Conservation (phyloP, 2,329 filamentous ascomycete species). For the Alternaria gaisen region DNA sequence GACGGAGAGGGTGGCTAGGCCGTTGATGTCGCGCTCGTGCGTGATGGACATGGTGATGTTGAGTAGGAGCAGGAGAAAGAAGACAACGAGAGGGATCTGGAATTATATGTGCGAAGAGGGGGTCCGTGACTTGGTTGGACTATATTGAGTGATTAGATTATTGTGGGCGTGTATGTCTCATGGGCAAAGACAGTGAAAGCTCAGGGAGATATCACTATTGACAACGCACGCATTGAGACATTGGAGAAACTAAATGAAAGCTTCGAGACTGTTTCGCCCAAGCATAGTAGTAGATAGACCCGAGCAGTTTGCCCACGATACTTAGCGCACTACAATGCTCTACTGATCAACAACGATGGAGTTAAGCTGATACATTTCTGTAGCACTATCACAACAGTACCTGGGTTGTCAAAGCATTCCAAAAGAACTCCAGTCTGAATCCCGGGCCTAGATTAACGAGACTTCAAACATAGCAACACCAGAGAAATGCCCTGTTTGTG, state of each 20-base stretch:
- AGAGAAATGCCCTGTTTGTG: neutral
- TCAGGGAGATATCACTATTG: neutral
- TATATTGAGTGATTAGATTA: neutral
- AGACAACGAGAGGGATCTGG: neutral
- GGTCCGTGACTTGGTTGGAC: neutral
- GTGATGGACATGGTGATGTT: conserved; percentile 1
- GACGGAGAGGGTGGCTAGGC: neutral
- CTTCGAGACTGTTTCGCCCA: neutral
- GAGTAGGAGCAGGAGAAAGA: neutral
- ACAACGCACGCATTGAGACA: neutral
- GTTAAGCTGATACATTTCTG: neutral
- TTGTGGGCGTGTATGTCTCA: neutral
- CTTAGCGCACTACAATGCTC: neutral
- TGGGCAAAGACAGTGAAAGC: neutral
- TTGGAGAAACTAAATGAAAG: neutral
- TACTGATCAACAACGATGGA: neutral
- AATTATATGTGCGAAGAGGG: neutral
- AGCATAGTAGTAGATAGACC: neutral
- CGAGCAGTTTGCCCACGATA: neutral
- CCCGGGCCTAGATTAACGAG: neutral
- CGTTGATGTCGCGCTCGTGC: conserved; percentile 8
- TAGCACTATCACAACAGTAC: neutral
- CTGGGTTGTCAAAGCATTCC: neutral
- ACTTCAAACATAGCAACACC: neutral
- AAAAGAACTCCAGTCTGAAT: neutral